phyloP scores from a whole-genome alignment of 73 alveolate genomes.

The Uronychia setigera region DNA sequence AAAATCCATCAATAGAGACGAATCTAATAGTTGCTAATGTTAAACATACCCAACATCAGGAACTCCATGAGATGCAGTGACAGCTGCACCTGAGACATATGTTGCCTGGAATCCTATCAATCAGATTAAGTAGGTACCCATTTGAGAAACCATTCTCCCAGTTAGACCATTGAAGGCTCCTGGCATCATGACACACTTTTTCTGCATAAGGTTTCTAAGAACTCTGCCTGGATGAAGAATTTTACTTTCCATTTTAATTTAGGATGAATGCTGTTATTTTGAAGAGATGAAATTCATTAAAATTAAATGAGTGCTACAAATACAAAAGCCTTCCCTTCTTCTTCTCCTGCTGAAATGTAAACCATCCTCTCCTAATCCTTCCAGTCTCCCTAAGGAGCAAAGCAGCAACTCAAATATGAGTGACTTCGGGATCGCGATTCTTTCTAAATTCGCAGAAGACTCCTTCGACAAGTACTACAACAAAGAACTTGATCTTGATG shows the following conservation, averaged over 20 bases:
- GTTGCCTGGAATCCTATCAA: constrained; percentile 81
- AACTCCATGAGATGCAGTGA: constrained; percentile 88
- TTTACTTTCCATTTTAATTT: no score
- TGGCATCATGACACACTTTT: constrained; percentile 73
- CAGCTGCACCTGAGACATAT: constrained; percentile 95
- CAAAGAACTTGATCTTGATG: constrained; percentile 64
- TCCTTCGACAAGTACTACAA: constrained; percentile 59
- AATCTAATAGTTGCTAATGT: no score
- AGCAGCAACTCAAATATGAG: no score
- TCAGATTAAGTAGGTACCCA: no score
- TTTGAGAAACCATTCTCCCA: constrained; percentile 78
- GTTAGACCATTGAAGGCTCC: constrained; percentile 95
- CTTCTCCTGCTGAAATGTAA: no score
- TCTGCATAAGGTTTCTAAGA: constrained; percentile 36
- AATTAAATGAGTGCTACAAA: no score
- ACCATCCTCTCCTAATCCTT: no score
- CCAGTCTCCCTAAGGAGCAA: no score
- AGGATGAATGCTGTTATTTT: no score
- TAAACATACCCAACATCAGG: constrained; percentile 99
- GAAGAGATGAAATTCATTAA: no score
- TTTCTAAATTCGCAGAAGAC: constrained; percentile 28
- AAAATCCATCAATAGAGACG: constrained; percentile 73
- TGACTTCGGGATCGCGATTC: not conserved
- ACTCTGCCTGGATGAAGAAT: constrained; percentile 55
- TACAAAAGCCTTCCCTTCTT: no score